These are phyloP conservation scores for Ogataea methylovora DNA, from an alignment of 805 yeast species.

Conservation along the genomic window DNA sequence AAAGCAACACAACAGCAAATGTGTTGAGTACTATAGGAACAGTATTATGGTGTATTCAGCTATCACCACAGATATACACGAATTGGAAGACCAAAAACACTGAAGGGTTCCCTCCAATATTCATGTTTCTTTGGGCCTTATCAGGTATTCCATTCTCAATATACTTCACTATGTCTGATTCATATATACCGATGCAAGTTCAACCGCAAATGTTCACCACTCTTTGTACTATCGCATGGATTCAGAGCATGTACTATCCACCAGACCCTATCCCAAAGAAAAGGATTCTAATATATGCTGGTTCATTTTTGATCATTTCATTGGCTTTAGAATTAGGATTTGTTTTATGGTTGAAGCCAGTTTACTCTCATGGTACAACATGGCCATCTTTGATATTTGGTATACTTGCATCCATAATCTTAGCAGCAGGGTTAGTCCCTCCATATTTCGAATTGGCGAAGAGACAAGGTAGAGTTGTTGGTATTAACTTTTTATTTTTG, in stretches of 20 bases:
- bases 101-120: slow-evolving; percentile 82
- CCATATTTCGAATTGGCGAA: slow-evolving; percentile 82
- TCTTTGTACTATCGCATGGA: slow-evolving; percentile 60
- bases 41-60: slow-evolving; percentile 87
- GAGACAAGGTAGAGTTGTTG: slow-evolving; percentile 78
- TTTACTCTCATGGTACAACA: slow-evolving; percentile 31
- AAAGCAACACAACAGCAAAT: slow-evolving; percentile 45
- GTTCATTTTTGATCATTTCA: slow-evolving; percentile 32
- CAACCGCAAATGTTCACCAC: slow-evolving; percentile 83
- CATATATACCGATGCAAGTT: slow-evolving; percentile 70
- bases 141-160: slow-evolving; percentile 77
- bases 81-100: slow-evolving; percentile 65
- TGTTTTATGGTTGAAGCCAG: slow-evolving; percentile 59
- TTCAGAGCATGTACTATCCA: slow-evolving; percentile 64
- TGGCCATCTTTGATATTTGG: slow-evolving; percentile 87
- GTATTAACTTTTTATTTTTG: slow-evolving; percentile 78
- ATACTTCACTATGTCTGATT: slow-evolving; percentile 67
- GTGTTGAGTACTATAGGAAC: slow-evolving; percentile 87
- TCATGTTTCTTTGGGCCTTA: slow-evolving; percentile 84
- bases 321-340: slow-evolving; percentile 65
- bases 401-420: slow-evolving; percentile 63
- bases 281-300: slow-evolving; percentile 29
- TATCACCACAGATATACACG: slow-evolving; percentile 73
- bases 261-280: slow-evolving; percentile 39
- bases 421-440: slow-evolving; percentile 77